These are phyloP conservation scores for Boletus sp. DNA, from an alignment of 768 basidiomycete genomes.

Conservation along the genomic window DNA sequence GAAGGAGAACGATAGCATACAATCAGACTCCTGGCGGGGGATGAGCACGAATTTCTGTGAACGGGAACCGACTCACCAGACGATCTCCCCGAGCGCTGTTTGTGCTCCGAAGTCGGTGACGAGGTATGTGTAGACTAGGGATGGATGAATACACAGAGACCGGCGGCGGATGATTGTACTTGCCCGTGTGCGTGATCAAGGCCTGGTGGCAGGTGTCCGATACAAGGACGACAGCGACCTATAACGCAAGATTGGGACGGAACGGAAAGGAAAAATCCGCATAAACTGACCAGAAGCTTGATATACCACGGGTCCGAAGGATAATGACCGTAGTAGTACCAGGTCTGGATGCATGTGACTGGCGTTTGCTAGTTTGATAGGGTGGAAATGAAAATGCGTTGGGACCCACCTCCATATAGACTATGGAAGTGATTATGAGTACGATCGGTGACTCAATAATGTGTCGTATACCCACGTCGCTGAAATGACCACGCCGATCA, in stretches of 20 bases:
- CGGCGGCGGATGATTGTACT: neutral
- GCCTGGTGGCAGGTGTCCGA: conserved; percentile 58
- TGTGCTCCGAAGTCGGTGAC: conserved; percentile 38
- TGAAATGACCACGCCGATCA: conserved; percentile 53
- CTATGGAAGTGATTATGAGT: conserved; percentile 27
- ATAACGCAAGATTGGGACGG: neutral
- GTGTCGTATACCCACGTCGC: conserved; percentile 40
- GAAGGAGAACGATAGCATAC: conserved; percentile 8
- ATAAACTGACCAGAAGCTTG: conserved; percentile 42
- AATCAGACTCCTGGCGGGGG: conserved; percentile 22
- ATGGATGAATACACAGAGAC: neutral
- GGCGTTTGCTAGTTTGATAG: conserved; percentile 1
- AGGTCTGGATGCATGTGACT: conserved; percentile 59
- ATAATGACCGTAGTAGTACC: conserved; percentile 51
- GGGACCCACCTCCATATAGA: conserved; percentile 46
- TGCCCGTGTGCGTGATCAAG: conserved; percentile 54
- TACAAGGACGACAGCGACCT: conserved; percentile 52
- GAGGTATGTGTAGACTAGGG: conserved; percentile 47
- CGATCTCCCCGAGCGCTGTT: conserved; percentile 31
- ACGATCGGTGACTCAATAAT: conserved; percentile 1
- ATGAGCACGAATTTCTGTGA: neutral
- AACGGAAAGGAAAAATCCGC: neutral
- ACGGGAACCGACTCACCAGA: conserved; percentile 38
- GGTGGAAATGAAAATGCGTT: neutral
- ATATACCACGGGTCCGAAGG: conserved; percentile 51